Evolutionary conservation across 2,329 filamentous ascomycete genomes (phyloP), one percentile per base, ranked within the genome.

Genomic region (Salinomyces thailandicus): DNA sequence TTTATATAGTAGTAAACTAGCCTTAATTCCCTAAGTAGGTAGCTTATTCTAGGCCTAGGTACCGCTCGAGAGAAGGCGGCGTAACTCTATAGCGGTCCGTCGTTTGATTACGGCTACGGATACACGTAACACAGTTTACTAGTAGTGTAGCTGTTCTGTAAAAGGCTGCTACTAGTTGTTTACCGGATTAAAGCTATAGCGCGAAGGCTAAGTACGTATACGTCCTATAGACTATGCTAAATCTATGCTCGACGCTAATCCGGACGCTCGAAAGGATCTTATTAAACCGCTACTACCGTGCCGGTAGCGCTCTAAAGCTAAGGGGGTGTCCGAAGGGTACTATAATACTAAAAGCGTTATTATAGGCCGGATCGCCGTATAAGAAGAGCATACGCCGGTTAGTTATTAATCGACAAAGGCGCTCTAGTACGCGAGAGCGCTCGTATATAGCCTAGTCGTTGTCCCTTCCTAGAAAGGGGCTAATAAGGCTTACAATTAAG

Each of bases 391-490:
- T 9, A 32, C 20, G 20, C 7, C n/a, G n/a, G 7, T 24, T 7
- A n/a, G 7, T 24, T 24, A 24, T 24, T 24, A 24, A 7, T n/a
- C 20, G 7, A 7, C n/a, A 7, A 24, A 24, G 7, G 7, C n/a
- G n/a, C 7, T 24, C 7, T 24, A 24, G n/a, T 24, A 24, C 17
- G 14, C 17, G 4, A 9, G 14, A 17, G 30, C 18, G 12, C 18
- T 32, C 5, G 17, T 32, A 32, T 16, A 32, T 32, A 9, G n/a
- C 15, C 15, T 32, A 18, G 30, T 32, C 30, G 15, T 32, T 32
- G 7, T 32, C 30, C 30, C 18, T 32, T 5, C 30, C 8, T 5
- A 16, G 18, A 16, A 32, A 32, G 14, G 30, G 30, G 15, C 30
- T 18, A 17, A 17, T 32, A 32, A 32, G n/a, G 17, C 30, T 32